These are phyloP conservation scores for Acacia acuminata DNA, from an alignment of 306 rosid genomes.

Conservation along the genomic window DNA sequence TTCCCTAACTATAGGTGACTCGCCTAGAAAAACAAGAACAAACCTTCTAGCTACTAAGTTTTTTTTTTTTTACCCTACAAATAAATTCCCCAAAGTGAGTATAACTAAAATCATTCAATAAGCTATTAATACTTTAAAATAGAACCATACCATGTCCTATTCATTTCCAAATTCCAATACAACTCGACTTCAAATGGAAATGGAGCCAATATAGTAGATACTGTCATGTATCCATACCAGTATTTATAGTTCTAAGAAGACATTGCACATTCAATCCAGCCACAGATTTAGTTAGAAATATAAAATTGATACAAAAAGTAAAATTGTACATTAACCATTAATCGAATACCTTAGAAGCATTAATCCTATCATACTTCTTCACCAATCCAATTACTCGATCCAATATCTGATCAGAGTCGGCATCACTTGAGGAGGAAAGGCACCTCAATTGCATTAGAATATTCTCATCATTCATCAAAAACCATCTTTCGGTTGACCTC, in stretches of 20 bases:
- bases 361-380: constrained; percentile 60
- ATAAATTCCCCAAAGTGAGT: neutral
- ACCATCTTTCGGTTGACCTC: constrained; percentile 42
- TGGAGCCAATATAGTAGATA: neutral
- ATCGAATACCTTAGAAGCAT: constrained; percentile 58
- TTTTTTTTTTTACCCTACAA: neutral
- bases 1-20: no score
- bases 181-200: neutral
- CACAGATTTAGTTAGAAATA: neutral
- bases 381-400: constrained; percentile 63
- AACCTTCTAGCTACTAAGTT: neutral
- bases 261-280: neutral
- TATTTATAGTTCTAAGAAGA: neutral
- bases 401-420: constrained; percentile 44
- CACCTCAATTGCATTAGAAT: constrained; percentile 34
- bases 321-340: constrained; percentile 17
- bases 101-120: neutral
- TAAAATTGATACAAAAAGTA: neutral
- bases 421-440: constrained; percentile 43
- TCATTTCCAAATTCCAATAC: neutral
- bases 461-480: constrained; percentile 36
- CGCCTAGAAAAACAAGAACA: no score
- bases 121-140: neutral
- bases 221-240: neutral
- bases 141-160: neutral